Evolutionary conservation across 2,329 filamentous ascomycete species (phyloP).

Genomic region (Gnomoniopsis smithogilvyi): DNA sequence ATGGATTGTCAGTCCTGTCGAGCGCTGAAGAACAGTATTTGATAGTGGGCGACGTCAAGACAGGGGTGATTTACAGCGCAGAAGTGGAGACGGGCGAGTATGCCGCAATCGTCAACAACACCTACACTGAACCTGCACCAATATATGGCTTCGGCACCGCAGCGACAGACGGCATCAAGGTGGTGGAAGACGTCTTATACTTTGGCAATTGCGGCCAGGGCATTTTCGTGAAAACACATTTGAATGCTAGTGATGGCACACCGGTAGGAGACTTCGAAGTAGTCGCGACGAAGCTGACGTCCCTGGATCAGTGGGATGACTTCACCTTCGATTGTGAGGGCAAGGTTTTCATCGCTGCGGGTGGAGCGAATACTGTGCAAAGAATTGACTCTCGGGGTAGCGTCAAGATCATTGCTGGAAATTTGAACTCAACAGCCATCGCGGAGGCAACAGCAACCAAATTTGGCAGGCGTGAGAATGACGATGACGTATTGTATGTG

Average conservation of each 20-base stretch:
- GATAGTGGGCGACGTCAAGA: slow-evolving; percentile 21
- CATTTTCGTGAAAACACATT: slow-evolving; percentile 20
- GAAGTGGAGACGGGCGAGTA: slow-evolving; percentile 23
- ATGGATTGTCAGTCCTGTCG: slow-evolving; percentile 23
- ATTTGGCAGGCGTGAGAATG: slow-evolving; percentile 15
- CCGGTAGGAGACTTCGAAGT: slow-evolving; percentile 17
- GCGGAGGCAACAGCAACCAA: slow-evolving; percentile 16
- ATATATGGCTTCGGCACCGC: slow-evolving; percentile 16
- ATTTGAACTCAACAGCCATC: slow-evolving; percentile 19
- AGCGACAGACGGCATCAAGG: slow-evolving; percentile 26
- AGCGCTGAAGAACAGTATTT: slow-evolving; percentile 20
- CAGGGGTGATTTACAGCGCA: slow-evolving; percentile 23
- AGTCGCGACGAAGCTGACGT: slow-evolving; percentile 5
- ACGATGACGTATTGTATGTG: slow-evolving; percentile 14
- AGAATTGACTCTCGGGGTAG: slow-evolving; percentile 13
- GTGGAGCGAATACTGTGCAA: slow-evolving; percentile 20
- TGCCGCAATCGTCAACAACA: slow-evolving; percentile 23
- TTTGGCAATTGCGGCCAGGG: slow-evolving; percentile 25
- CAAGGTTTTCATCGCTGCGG: slow-evolving; percentile 20
- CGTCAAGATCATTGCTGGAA: slow-evolving; percentile 19
- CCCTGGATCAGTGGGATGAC: slow-evolving; percentile 21
- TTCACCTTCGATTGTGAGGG: slow-evolving; percentile 22
- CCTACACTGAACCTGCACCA: slow-evolving; percentile 19
- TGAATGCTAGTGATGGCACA: slow-evolving; percentile 16
- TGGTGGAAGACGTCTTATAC: slow-evolving; percentile 22